phyloP scores from a whole-genome alignment of 2,329 filamentous ascomycete genomes.

The Neopestalotiopsis sp. region DNA sequence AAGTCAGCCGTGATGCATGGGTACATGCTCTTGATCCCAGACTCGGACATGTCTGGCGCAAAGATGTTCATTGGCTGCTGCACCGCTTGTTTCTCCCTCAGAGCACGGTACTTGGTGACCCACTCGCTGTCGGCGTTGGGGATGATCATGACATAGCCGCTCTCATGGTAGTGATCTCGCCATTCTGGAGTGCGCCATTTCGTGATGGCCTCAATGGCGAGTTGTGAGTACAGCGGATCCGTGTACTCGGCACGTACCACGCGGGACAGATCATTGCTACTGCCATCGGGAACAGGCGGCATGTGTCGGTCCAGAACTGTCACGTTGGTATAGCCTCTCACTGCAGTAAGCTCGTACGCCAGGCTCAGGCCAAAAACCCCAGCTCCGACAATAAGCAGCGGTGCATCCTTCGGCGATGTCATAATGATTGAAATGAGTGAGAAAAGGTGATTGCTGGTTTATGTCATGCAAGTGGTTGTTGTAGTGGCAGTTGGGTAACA shows the following conservation, averaged over 20 bases:
- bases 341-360: conserved; percentile 30
- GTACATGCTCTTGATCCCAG: conserved; percentile 19
- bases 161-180: conserved; percentile 2
- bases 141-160: conserved; percentile 13
- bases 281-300: conserved; percentile 41
- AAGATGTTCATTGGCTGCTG: not conserved
- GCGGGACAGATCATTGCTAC: conserved; percentile 47
- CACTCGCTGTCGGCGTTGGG: not conserved
- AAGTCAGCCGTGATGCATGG: conserved; percentile 19
- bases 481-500: not conserved
- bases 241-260: conserved; percentile 64
- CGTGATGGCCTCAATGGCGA: conserved; percentile 45
- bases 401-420: conserved; percentile 18
- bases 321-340: conserved; percentile 37
- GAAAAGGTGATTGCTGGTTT: not conserved
- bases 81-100: not conserved
- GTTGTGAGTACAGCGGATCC: conserved; percentile 62
- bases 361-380: conserved; percentile 38
- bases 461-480: too few relatives aligned
- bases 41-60: conserved; percentile 9
- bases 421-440: not conserved
- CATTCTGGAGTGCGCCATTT: conserved; percentile 5
- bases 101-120: not conserved
- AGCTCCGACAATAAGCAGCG: conserved; percentile 35
- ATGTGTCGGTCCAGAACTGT: conserved; percentile 41